Evolutionary conservation across 1,284 basidiomycete species (phyloP), one percentile per base, ranked within the genome.

Genomic region (Rhodofomes roseus): DNA sequence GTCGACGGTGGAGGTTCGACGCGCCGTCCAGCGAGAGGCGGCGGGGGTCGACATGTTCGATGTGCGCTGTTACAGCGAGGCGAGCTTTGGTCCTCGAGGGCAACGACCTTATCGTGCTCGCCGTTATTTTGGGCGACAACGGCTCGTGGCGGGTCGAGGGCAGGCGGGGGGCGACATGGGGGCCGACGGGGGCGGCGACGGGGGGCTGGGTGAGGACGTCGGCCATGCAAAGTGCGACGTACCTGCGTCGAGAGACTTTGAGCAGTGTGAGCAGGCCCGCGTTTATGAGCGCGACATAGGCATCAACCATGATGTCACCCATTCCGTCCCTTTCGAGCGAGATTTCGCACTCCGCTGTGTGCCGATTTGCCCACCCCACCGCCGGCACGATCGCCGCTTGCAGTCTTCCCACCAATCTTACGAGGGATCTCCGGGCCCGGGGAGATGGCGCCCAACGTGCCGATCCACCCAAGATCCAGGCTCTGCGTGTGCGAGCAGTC

Each of bases 141-240:
- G 29, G 50, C n/a, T 20, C 34, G 11, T 36, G 50, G 50, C 11
- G 50, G 1, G 27, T 3, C 2, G 50, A 20, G 31, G n/a, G 54
- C 16, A n/a, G 46, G 54, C 18, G 39, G 18, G 6, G 25, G 1
- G 37, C 27, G n/a, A 12, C 50, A 44, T 58, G 57, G 56, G 34
- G 56, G 27, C 31, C n/a, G 31, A 52, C 50, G 50, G 22, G 50
- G 52, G 57, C 44, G 36, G 16, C 29, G 46, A 52, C 41, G 46
- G 57, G 54, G 23, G 54, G 41, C 34, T 59, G 58, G n/a, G 58
- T 51, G 58, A 59, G 58, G 54, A 56, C 58, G 44, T 53, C 41
- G 44, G 58, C 58, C 58, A 59, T 59, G 58, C 57, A 59, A 41
- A 37, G 44, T 51, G 48, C 58, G 54, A 22, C 53, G 43, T 41